phyloP scores from a whole-genome alignment of 306 rosid genomes.

The Malus domestica region ASM211411v1 NC_041789.1:23139001-23139500 shows the following conservation, averaged over 20 bases:
- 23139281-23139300: too few species aligned
- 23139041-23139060: too few species aligned
- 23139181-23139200: conserved; percentile 13
- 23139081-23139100: conserved; percentile 16
- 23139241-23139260: conserved; percentile 8
- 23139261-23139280: not conserved
- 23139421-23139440: too few species aligned
- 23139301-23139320: too few species aligned
- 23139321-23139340: too few species aligned
- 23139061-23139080: not conserved
- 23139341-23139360: not conserved
- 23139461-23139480: too few species aligned
- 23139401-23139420: conserved; percentile 25
- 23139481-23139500: too few species aligned
- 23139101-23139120: conserved; percentile 21
- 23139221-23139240: conserved; percentile 18
- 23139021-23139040: too few species aligned
- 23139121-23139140: conserved; percentile 30
- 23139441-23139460: too few species aligned
- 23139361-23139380: not conserved
- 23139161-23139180: conserved; percentile 13
- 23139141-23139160: conserved; percentile 18
- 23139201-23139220: conserved; percentile 11
- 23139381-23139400: conserved; percentile 26
- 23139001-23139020: not conserved